Evolutionary conservation across 441 rosid genomes (phyloP), one percentile per base, ranked within the genome.

Genomic region (Euphorbia celastroides): DNA sequence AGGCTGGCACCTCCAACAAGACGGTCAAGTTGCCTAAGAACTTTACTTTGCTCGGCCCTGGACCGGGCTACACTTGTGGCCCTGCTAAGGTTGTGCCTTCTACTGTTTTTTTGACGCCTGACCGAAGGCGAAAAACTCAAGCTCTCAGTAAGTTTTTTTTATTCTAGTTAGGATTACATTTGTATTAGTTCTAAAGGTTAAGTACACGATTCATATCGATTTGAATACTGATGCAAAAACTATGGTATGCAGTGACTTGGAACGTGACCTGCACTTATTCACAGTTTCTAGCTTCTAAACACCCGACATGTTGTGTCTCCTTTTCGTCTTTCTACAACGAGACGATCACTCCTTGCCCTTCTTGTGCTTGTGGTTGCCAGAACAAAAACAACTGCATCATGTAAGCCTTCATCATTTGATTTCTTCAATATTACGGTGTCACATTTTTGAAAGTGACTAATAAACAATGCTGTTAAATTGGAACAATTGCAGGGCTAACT

Each of bases 11-110:
- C 7, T 78, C 85, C 16, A 82, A 84, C 56, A 85, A 41, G 23
- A 87, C 91, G 2, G 88, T 87, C 50, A 74, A 81, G 66, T 65
- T 81, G 11, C 91, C 93, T 0, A 79, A 74, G 76, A 81, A 87
- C 58, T 76, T 87, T 72, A 80, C 83, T 66, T 62, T 89, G 57
- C 76, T 74, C 60, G 86, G 78, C 62, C 91, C 91, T 2, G 96
- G 91, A 38, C 93, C 89, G 0, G 96, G 96, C 23, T 87, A n/a
- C n/a, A n/a, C n/a, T 28, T 89, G 96, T 22, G 79, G 91, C 0
- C 82, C 85, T 0, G 86, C 88, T 1, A 78, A 75, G 63, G 38
- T 66, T 0, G 89, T 85, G 54, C 44, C 10, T 12, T 79, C 91
- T 1, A 81, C 69, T 46, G 75, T 67, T 73, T 87, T 79, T 57